Evolutionary conservation across 2,329 filamentous ascomycete genomes (phyloP).

Genomic region (Penicillium aurantiogriseum): DNA sequence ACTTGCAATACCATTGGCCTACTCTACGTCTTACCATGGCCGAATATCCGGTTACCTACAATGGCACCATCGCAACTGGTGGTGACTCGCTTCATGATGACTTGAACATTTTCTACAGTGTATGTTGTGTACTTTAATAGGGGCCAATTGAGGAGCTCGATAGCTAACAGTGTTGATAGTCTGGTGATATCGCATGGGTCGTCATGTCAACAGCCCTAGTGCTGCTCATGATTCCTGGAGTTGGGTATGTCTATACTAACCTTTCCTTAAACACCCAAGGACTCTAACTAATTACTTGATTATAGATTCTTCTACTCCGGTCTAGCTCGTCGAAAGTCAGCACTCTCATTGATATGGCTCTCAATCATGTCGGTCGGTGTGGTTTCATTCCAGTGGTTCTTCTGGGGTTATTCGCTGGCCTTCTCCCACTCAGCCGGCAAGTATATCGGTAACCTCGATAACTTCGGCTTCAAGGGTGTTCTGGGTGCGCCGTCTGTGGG

Average conservation of each 20-base stretch:
- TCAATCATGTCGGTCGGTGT: slow-evolving; percentile 78
- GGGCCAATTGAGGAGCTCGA: not conserved
- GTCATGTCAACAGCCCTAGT: slow-evolving; percentile 74
- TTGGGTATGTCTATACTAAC: slow-evolving; percentile 55
- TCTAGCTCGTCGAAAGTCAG: slow-evolving; percentile 83
- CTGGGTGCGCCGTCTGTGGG: slow-evolving; percentile 74
- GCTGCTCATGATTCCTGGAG: slow-evolving; percentile 88
- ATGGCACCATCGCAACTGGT: slow-evolving; percentile 62
- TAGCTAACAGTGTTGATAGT: slow-evolving; percentile 46
- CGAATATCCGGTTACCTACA: slow-evolving; percentile 54
- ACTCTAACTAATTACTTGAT: slow-evolving; percentile 9
- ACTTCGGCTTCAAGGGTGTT: slow-evolving; percentile 76
- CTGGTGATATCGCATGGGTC: slow-evolving; percentile 81
- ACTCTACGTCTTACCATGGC: slow-evolving; percentile 30
- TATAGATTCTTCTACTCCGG: slow-evolving; percentile 86
- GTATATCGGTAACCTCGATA: slow-evolving; percentile 75
- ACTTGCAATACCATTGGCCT: not conserved
- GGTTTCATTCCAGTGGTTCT: slow-evolving; percentile 90
- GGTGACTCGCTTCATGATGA: slow-evolving; percentile 67
- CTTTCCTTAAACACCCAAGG: not conserved
- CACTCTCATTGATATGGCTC: slow-evolving; percentile 80
- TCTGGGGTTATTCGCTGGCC: slow-evolving; percentile 84
- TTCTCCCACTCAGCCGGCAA: slow-evolving; percentile 75
- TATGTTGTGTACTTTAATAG: slow-evolving; percentile 5
- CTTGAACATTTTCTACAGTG: slow-evolving; percentile 80